Conservation (phyloP, 495 filamentous ascomycete species). For the Neurospora sp. region DNA sequence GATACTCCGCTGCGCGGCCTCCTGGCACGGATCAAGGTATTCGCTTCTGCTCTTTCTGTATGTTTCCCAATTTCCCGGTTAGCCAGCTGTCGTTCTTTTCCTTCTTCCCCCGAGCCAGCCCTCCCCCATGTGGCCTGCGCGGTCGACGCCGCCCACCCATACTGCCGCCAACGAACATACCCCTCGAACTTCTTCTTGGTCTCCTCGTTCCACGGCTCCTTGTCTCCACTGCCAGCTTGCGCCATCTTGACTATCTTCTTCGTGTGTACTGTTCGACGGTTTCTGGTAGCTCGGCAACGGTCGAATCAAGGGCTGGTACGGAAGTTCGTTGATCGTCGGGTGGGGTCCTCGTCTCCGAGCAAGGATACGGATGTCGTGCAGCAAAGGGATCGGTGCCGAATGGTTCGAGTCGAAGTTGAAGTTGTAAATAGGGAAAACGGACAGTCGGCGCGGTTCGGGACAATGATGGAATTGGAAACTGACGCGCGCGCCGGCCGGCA, state of each 20-base stretch:
- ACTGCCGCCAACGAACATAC: conserved; percentile 13
- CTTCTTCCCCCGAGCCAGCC: background rate
- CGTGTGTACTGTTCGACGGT: background rate
- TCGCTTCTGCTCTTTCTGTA: conserved; percentile 71
- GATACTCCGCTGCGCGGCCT: conserved; percentile 77
- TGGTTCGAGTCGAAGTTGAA: background rate
- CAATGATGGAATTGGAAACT: background rate
- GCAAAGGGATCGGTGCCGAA: background rate
- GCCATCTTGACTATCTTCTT: background rate
- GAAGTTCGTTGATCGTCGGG: background rate
- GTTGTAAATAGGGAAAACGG: background rate
- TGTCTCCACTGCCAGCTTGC: background rate
- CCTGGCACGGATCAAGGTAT: conserved; percentile 90
- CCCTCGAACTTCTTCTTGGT: conserved; percentile 35
- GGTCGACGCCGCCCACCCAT: background rate
- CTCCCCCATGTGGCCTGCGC: background rate
- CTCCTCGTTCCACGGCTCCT: conserved; percentile 31
- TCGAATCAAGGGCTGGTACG: background rate
- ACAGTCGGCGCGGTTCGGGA: background rate
- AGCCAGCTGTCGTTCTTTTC: background rate
- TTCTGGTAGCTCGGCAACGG: background rate
- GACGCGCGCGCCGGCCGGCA: background rate
- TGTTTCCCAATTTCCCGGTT: background rate
- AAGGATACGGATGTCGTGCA: background rate
- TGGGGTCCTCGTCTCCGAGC: background rate